Percentiles rank a stretch among this genome's conserved stretches.
These are phyloP conservation scores for Cladosporium colombiae DNA, from an alignment of 2,329 filamentous ascomycete species.

Conservation along the genomic window DNA sequence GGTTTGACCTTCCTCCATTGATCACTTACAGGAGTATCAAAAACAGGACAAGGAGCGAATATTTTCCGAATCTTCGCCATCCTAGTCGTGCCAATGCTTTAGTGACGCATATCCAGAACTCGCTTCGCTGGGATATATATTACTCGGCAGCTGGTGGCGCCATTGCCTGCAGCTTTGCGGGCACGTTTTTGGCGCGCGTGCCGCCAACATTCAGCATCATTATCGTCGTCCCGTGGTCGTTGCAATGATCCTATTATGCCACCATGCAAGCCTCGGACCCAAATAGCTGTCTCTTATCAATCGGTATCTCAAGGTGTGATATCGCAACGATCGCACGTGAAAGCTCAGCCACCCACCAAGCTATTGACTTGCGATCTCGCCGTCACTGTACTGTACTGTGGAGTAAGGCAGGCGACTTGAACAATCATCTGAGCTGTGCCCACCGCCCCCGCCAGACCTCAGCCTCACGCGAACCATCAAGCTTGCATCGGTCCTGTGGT, in stretches of 20 bases:
- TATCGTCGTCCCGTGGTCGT: neutral
- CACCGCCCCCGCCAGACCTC: constrained; percentile 8
- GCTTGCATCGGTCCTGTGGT: neutral
- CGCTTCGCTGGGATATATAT: neutral
- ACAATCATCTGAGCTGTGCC: neutral
- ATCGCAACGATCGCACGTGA: neutral
- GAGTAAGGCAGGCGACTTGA: neutral
- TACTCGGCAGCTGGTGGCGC: constrained; percentile 1
- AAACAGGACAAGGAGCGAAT: neutral
- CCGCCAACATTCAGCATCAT: neutral
- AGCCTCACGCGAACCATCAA: constrained; percentile 5
- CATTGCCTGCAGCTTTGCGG: neutral
- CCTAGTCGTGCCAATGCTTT: neutral
- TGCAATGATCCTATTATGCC: neutral
- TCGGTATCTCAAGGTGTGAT: neutral
- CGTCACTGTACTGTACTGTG: neutral
- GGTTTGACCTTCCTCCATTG: neutral
- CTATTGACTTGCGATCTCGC: neutral
- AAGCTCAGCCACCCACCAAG: neutral
- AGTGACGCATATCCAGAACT: neutral
- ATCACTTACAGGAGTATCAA: neutral
- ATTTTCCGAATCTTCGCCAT: neutral
- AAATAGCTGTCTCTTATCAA: neutral
- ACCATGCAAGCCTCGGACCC: neutral
- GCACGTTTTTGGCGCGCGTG: neutral